Conservation (phyloP, 768 basidiomycete species). For the Pleurotus djamor region DNA sequence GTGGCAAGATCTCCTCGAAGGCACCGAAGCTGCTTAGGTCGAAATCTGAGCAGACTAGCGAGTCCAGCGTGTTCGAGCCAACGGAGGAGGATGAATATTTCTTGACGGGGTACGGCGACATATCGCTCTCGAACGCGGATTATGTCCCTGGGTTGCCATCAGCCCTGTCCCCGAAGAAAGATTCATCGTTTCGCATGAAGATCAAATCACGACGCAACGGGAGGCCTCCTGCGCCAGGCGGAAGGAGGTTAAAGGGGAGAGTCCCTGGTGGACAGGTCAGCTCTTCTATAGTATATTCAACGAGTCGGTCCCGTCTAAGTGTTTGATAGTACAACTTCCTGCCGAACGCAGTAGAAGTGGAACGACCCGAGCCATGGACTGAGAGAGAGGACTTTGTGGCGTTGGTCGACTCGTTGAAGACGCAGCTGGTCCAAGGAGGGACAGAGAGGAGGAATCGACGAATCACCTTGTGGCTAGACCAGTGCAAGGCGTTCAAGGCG, state of each 20-base stretch:
- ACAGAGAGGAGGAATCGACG: background rate
- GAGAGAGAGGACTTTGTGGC: background rate
- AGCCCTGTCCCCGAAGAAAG: slow-evolving; percentile 14
- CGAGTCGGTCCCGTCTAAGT: no score
- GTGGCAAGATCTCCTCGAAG: background rate
- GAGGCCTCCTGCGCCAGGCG: background rate
- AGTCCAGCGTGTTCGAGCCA: background rate
- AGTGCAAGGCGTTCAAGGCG: background rate
- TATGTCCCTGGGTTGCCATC: slow-evolving; percentile 28
- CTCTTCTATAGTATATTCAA: no score
- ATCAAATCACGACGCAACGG: background rate
- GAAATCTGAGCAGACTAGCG: background rate
- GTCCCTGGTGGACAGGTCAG: background rate
- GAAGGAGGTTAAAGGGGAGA: background rate
- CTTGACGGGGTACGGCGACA: slow-evolving; percentile 42
- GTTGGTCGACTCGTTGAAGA: background rate
- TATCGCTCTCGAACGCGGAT: slow-evolving; percentile 34
- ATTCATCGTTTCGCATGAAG: slow-evolving; percentile 3
- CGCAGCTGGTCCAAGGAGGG: background rate
- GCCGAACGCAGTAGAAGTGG: background rate
- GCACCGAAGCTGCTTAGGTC: background rate
- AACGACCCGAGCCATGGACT: background rate
- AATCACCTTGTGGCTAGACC: background rate
- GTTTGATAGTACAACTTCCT: background rate
- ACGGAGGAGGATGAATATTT: slow-evolving; percentile 37